Conservation (phyloP, 2,329 filamentous ascomycete genomes). For the Fusarium multiceps region DNA sequence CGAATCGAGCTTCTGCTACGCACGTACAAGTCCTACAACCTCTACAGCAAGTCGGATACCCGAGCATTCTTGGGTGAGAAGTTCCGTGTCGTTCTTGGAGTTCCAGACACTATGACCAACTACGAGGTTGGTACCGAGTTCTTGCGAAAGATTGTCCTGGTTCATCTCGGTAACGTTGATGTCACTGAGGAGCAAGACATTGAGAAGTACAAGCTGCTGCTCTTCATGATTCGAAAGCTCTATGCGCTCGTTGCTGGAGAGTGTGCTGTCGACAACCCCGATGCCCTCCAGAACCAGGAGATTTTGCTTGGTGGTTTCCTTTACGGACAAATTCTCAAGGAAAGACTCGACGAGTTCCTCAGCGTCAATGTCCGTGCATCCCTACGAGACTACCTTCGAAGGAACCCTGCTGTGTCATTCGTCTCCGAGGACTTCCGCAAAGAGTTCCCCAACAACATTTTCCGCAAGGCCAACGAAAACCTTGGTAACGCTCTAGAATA, state of each 20-base stretch:
- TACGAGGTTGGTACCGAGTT: conserved; percentile 94
- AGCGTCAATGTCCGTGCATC: conserved; percentile 62
- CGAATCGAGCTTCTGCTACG: conserved; percentile 90
- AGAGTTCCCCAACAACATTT: conserved; percentile 82
- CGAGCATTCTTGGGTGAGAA: conserved; percentile 89
- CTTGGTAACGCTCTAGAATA: conserved; percentile 90
- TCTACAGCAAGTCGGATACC: conserved; percentile 85
- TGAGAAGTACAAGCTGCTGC: conserved; percentile 92
- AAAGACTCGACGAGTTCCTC: conserved; percentile 90
- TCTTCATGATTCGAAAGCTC: conserved; percentile 97
- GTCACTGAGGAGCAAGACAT: conserved; percentile 85
- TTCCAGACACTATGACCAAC: conserved; percentile 85
- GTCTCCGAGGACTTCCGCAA: conserved; percentile 80
- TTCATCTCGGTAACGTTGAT: conserved; percentile 87
- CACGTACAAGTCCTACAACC: conserved; percentile 90
- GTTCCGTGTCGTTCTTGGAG: conserved; percentile 87
- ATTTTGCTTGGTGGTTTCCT: conserved; percentile 92
- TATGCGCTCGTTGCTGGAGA: conserved; percentile 94
- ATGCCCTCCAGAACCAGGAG: conserved; percentile 96
- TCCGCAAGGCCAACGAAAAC: conserved; percentile 87
- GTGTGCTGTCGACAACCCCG: conserved; percentile 93
- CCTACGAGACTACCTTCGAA: conserved; percentile 68
- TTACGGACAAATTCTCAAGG: conserved; percentile 95
- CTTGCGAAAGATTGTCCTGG: conserved; percentile 86
- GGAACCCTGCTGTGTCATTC: conserved; percentile 74